Evolutionary conservation across 306 rosid genomes (phyloP), one percentile per base, ranked within the genome.

Genomic region (Acacia acuminata): DNA sequence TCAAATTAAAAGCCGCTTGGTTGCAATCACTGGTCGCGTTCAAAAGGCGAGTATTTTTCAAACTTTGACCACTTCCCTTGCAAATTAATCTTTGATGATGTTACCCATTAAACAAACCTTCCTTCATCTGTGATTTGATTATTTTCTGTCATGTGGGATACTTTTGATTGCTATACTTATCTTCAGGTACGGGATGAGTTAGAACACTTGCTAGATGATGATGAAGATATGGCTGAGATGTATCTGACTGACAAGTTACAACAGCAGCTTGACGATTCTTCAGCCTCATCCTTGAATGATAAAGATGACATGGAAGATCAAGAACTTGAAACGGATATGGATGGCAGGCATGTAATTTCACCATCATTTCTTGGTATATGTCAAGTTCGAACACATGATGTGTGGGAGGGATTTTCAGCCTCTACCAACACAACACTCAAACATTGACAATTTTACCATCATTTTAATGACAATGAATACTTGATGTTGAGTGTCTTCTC

Each of bases 201-300:
- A 40, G 99, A 96, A 71, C 99, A 96, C 86, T 90, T 96, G 87
- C 87, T 96, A 0, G 98, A 94, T 80, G 99, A 96, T 44, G 98
- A 96, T 44, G 99, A 94, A 3, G 99, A 96, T 82, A 96, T 96
- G 99, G 99, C 99, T 34, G 99, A 96, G 87, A 94, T 96, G 99
- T 94, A 94, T 84, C 88, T 96, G 67, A 90, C 99, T 0, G 97
- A 96, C 5, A 94, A 96, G 92, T 50, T 94, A 77, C 86, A 87
- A 51, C 95, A 89, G 79, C 87, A 92, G 58, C 83, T 89, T 48
- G 94, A 91, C 48, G 77, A 69, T 81, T 94, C 99, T 53, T 88
- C 98, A 45, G 79, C 85, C 42, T 87, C 94, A 6, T 86, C 97
- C 76, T 77, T 88, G 77, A 78, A 79, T 10, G 91, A 87, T 48